Evolutionary conservation across 2,329 filamentous ascomycete species (phyloP), one percentile per base, ranked within the genome.

Genomic region (Exophiala sp.): DNA sequence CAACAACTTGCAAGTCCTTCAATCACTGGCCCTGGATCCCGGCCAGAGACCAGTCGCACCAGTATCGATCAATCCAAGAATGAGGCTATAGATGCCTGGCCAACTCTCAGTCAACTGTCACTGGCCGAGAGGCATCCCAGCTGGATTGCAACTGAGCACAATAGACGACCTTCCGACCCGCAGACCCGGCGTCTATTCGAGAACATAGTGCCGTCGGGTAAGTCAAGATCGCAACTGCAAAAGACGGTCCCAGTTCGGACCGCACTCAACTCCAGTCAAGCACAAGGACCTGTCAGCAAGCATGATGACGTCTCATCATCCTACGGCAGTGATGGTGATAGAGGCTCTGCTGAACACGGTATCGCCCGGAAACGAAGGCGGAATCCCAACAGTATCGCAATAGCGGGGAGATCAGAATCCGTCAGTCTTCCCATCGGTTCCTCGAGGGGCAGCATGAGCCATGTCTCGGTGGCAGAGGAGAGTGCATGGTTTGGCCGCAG

Each of bases 1-100:
- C 58, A 60, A 38, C 52, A 53, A 24, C 55, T 61, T n/a, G 59
- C 58, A 14, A 59, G 58, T 40, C 55, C 48, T 18, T 58, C 57
- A 30, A 45, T 57, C 16, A 21, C 34, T 11, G 48, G 41, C n/a
- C 16, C 29, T 35, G 41, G 30, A 9, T 50, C 52, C 10, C 30
- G 55, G 24, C 52, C 55, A 14, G 49, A 50, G 30, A 56, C 54
- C 16, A 49, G 54, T 38, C 44, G 50, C 39, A 49, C 47, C 14
- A 47, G 44, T 3, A 47, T 27, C 2, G 21, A 30, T n/a, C 24
- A 19, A 14, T 16, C 13, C 11, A 42, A 41, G 18, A 38, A 39
- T 18, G 27, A 43, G 18, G 50, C 41, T 14, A 39, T 40, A 14
- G 45, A 58, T 8, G 29, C 6, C 24, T 21, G 46, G 10, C 19